Conservation (phyloP, 169 alveolate species). For the Plasmodium vinckei region DNA sequence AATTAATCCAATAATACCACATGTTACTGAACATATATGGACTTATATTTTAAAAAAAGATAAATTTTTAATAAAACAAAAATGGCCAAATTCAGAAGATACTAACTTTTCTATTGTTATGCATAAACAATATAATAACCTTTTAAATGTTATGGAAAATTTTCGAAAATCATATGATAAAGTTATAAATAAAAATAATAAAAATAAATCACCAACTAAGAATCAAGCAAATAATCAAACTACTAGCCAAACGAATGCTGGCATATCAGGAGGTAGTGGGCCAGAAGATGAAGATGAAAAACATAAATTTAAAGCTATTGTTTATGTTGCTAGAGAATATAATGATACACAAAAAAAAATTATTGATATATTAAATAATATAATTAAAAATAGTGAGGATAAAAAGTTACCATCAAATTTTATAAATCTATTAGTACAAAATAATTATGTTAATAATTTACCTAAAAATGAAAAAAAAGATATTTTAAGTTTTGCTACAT, state of each 20-base stretch:
- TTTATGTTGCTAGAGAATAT: slow-evolving; percentile 75
- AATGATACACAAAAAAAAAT: slow-evolving; percentile 77
- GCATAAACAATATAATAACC: slow-evolving; percentile 76
- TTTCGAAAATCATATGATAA: slow-evolving; percentile 72
- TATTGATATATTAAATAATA: slow-evolving; percentile 67
- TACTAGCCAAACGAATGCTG: no score
- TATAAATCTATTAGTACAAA: slow-evolving; percentile 75
- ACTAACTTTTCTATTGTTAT: slow-evolving; percentile 82
- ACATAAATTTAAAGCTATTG: slow-evolving; percentile 25
- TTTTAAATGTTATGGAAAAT: slow-evolving; percentile 64
- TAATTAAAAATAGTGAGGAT: slow-evolving; percentile 71
- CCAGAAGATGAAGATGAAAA: slow-evolving; percentile 68
- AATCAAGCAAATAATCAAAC: neutral
- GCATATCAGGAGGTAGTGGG: neutral
- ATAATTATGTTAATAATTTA: slow-evolving; percentile 77
- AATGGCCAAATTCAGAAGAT: slow-evolving; percentile 87
- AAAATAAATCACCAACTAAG: neutral
- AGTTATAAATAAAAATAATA: slow-evolving; percentile 40
- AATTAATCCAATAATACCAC: slow-evolving; percentile 92
- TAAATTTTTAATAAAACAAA: slow-evolving; percentile 79
- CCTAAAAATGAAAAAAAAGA: slow-evolving; percentile 84
- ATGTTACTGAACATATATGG: slow-evolving; percentile 94
- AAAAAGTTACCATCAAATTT: slow-evolving; percentile 68
- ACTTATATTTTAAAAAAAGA: slow-evolving; percentile 84
- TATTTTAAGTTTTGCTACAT: slow-evolving; percentile 91